phyloP scores from a whole-genome alignment of 129 eudicot genomes.

The Centaurea solstitialis region DNA sequence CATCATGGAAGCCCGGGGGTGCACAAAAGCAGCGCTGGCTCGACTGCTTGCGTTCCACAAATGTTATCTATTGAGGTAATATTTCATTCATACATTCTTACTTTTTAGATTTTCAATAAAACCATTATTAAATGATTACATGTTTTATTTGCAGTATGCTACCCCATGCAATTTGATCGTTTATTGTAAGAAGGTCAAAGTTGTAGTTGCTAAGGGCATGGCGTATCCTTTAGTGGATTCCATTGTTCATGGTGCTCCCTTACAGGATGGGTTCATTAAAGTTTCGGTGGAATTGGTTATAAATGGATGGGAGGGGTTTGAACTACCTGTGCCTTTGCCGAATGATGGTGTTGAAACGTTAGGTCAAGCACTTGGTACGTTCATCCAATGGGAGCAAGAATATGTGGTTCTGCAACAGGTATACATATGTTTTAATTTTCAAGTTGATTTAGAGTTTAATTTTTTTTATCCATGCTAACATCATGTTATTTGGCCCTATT shows the following conservation, averaged over 20 bases:
- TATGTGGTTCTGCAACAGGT: neutral
- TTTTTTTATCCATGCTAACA: neutral
- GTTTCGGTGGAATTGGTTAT: neutral
- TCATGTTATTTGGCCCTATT: neutral
- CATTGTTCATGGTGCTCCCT: neutral
- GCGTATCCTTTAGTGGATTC: neutral
- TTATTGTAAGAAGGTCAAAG: neutral
- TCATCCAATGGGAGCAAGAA: neutral
- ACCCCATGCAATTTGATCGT: neutral
- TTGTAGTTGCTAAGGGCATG: neutral
- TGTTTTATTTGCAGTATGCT: neutral
- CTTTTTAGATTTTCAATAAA: too few species aligned
- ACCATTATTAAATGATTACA: neutral
- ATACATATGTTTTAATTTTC: neutral
- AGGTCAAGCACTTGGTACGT: neutral
- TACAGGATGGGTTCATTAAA: neutral
- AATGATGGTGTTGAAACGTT: neutral
- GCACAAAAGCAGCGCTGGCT: too few species aligned
- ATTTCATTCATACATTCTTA: too few species aligned
- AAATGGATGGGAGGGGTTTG: neutral
- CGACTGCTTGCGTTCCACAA: too few species aligned
- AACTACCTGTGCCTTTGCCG: neutral
- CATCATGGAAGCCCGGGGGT: too few species aligned
- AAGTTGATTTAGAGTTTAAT: neutral
- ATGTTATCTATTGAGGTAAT: too few species aligned